Base-by-base conservation (phyloP, 805 yeast genomes). In the Henningerozyma blattae region DNA sequence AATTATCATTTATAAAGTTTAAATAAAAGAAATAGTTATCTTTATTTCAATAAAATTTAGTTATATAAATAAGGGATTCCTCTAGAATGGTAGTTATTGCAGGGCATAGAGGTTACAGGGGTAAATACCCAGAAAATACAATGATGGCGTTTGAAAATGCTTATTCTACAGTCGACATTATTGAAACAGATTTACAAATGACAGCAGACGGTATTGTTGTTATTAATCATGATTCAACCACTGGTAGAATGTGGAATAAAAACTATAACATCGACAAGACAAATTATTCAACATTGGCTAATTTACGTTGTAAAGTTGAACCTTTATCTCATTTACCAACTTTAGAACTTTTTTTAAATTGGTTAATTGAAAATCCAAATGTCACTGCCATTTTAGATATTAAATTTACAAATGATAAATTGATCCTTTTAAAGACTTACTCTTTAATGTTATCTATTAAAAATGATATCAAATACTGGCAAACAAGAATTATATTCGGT, bases 101-200 rank as follows among this genome's bases (percentile, higher is more conserved):
- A 20, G 61, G 59, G 14, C 61, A 57, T 37, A 48, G 62, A 39
- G 62, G 56, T 22, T 56, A 46, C 36, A 52, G 43, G 20, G 60
- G 47, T 13, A 37, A 53, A 28, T 66, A 51, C 37, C 65, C 70
- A 13, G 75, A 69, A 38, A 69, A 69, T 45, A 65, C 72, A 4
- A 31, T 64, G 14, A 41, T 54, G 4, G 70, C 74, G 0, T 65
- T 68, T 44, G 49, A 64, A 13, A 65, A 64, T 18, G 73, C 74
- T 1, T 50, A 62, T n/a, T 64, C 60, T 14, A 68, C 67, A 6
- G 64, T 62, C 8, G 62, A 56, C 31, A 60, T 64, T 17, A 59
- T 73, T 15, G 79, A 72, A 47, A 67, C 75, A 14, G 81, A 74
- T 45, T 52, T 74, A 20, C 79, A 72, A 45, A 59, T 72, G 39